Evolutionary conservation across 1,139 yeast species (phyloP).

Genomic region (Chernovozyma sophiae-reginae): DNA sequence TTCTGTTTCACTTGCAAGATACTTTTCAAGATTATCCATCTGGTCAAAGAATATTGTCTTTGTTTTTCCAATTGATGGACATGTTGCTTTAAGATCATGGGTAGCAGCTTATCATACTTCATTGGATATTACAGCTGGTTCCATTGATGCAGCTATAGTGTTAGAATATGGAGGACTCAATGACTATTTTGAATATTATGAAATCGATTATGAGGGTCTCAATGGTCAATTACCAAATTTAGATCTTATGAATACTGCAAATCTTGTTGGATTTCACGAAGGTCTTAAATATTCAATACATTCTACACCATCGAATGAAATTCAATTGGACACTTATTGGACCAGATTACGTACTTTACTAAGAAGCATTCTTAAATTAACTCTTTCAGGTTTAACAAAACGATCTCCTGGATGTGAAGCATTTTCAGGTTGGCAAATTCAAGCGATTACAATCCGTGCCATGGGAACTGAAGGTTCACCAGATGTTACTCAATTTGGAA

Average conservation of each 20-base stretch:
- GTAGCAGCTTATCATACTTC: constrained; percentile 90
- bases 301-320: constrained; percentile 45
- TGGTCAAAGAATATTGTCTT: constrained; percentile 95
- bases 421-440: constrained; percentile 95
- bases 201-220: constrained; percentile 78
- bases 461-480: constrained; percentile 51
- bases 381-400: constrained; percentile 62
- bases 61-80: constrained; percentile 75
- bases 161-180: constrained; percentile 67
- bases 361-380: constrained; percentile 62
- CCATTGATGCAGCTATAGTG: constrained; percentile 87
- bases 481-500: constrained; percentile 89
- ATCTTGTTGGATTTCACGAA: constrained; percentile 68
- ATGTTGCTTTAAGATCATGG: constrained; percentile 75
- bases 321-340: constrained; percentile 42
- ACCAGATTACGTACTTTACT: constrained; percentile 59
- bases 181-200: constrained; percentile 73
- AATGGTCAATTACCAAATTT: constrained; percentile 95
- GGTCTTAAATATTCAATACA: constrained; percentile 68
- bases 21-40: constrained; percentile 78
- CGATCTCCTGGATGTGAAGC: constrained; percentile 75
- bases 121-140: constrained; percentile 88
- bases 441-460: constrained; percentile 79
- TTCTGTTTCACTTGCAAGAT: constrained; percentile 69
- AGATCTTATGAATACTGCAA: constrained; percentile 81